Evolutionary conservation across 208 protist genomes (phyloP).

Genomic region (Crithidia acanthocephali): DNA sequence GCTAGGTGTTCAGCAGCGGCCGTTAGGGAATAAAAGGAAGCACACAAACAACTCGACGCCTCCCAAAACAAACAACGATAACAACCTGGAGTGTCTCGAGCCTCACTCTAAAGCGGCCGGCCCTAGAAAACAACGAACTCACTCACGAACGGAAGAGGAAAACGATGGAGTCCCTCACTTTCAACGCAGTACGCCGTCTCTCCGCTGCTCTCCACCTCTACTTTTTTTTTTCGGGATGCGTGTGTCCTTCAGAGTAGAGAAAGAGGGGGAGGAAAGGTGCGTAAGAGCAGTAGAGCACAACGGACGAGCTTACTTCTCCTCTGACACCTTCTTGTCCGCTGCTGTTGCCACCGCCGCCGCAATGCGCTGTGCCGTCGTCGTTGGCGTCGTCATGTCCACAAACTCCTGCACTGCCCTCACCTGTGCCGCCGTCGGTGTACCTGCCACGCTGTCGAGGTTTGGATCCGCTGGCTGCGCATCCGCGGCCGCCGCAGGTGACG

Average conservation of each 20-base stretch:
- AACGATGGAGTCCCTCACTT: no score
- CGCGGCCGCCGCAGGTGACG: background rate
- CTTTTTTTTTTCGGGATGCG: no score
- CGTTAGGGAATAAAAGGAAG: background rate
- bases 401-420: constrained; percentile 21
- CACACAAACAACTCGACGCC: background rate
- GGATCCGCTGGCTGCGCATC: background rate
- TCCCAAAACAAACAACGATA: no score
- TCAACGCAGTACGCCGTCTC: no score
- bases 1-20: background rate
- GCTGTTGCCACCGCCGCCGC: background rate
- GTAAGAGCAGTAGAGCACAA: no score
- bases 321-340: background rate
- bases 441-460: background rate
- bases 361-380: background rate
- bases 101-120: no score
- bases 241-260: no score
- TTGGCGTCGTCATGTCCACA: constrained; percentile 11
- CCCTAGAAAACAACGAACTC: no score
- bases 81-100: no score
- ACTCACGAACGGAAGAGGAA: no score
- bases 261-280: no score
- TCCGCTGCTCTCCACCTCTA: no score
- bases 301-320: background rate
- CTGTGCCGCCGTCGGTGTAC: constrained; percentile 11